A percentile compares a stretch with the other conserved stretches of the same genome.
These are phyloP conservation scores for Trifolium dubium DNA, from an alignment of 306 rosid species.

Conservation along the genomic window DNA sequence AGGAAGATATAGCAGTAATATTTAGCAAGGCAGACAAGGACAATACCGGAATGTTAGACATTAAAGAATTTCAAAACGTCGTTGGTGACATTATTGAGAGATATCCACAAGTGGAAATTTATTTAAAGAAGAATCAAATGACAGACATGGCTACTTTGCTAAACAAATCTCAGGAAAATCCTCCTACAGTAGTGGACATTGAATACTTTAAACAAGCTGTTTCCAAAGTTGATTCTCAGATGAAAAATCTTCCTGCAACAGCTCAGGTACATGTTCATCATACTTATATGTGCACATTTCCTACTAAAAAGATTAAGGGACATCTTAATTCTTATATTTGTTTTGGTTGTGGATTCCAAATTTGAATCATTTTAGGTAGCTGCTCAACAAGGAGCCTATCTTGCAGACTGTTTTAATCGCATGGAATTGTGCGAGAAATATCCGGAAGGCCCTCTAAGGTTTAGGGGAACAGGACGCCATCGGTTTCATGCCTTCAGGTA, in stretches of 20 bases:
- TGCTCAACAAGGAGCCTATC: slow-evolving; percentile 88
- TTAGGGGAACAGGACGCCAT: slow-evolving; percentile 92
- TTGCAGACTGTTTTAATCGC: slow-evolving; percentile 85
- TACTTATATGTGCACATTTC: background rate
- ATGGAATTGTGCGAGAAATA: slow-evolving; percentile 76
- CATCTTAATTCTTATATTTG: background rate
- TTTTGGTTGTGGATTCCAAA: slow-evolving; percentile 27
- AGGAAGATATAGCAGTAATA: slow-evolving; percentile 91
- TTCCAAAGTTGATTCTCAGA: slow-evolving; percentile 91
- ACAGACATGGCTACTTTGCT: slow-evolving; percentile 59
- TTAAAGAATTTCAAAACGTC: slow-evolving; percentile 63
- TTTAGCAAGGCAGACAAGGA: slow-evolving; percentile 78
- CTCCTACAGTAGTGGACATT: slow-evolving; percentile 59
- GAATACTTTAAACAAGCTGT: slow-evolving; percentile 79
- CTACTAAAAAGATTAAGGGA: background rate
- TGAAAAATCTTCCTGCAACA: slow-evolving; percentile 94
- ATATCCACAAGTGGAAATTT: slow-evolving; percentile 91
- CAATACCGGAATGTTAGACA: slow-evolving; percentile 69
- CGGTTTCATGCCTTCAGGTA: slow-evolving; percentile 88
- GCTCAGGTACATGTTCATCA: slow-evolving; percentile 68
- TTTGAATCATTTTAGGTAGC: slow-evolving; percentile 67
- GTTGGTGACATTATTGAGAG: slow-evolving; percentile 85
- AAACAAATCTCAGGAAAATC: slow-evolving; percentile 53
- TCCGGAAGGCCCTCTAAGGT: slow-evolving; percentile 94
- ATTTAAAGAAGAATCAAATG: slow-evolving; percentile 84